phyloP scores from a whole-genome alignment of 176 grass and related monocot species.

The Typha latifolia region DNA sequence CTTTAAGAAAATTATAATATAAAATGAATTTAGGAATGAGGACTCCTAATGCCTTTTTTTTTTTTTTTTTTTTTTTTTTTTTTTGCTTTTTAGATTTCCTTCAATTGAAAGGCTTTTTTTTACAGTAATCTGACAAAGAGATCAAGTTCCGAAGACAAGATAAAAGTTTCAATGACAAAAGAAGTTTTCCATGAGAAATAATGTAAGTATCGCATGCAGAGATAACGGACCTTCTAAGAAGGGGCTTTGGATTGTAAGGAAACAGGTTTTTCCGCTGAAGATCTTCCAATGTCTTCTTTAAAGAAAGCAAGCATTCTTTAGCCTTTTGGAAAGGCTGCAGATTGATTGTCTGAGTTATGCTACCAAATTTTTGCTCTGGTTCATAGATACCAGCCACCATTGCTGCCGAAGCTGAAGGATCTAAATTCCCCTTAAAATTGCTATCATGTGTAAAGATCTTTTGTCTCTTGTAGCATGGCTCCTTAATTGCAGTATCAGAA shows the following conservation, averaged over 20 bases:
- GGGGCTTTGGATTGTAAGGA: conserved; percentile 81
- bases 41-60: neutral
- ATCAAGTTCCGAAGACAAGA: conserved; percentile 9
- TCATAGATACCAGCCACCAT: conserved; percentile 8
- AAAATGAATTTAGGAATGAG: conserved; percentile 1
- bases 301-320: conserved; percentile 68
- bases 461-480: conserved; percentile 41
- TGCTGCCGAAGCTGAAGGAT: neutral
- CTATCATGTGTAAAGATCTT: conserved; percentile 35
- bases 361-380: conserved; percentile 10
- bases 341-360: conserved; percentile 7
- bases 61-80: neutral
- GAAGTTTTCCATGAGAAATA: conserved; percentile 10
- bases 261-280: conserved; percentile 68
- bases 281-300: conserved; percentile 72
- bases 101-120: conserved; percentile 5
- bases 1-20: neutral
- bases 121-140: neutral
- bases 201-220: neutral
- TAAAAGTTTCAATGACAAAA: conserved; percentile 2
- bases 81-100: conserved; percentile 6
- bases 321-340: conserved; percentile 39
- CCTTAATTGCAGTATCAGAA: conserved; percentile 32
- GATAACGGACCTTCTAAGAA: conserved; percentile 62
- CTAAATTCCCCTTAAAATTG: conserved; percentile 11